Evolutionary conservation across 805 yeast genomes (phyloP).

Genomic region (Nakazawaea holstii): DNA sequence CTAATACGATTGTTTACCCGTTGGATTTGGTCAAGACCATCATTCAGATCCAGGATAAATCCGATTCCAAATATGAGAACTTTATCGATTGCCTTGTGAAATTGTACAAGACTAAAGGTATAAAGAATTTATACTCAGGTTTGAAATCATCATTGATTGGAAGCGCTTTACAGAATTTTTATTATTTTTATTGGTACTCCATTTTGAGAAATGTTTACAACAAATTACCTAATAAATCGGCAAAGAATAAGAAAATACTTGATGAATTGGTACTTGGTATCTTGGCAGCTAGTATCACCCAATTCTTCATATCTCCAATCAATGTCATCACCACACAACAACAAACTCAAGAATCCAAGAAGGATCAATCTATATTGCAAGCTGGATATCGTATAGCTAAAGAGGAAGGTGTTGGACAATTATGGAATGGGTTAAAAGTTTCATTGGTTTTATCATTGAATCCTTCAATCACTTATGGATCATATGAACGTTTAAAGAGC

Average conservation of each 20-base stretch:
- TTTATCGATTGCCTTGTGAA: slow-evolving; percentile 58
- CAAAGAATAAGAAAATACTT: slow-evolving; percentile 2
- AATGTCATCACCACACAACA: slow-evolving; percentile 61
- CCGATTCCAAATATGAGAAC: slow-evolving; percentile 48
- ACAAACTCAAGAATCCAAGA: slow-evolving; percentile 33
- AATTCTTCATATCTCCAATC: slow-evolving; percentile 77
- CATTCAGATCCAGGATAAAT: slow-evolving; percentile 63
- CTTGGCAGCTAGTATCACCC: slow-evolving; percentile 77
- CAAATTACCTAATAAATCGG: slow-evolving; percentile 14
- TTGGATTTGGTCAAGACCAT: slow-evolving; percentile 72
- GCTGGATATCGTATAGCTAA: slow-evolving; percentile 46
- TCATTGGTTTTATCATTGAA: slow-evolving; percentile 71
- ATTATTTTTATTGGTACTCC: slow-evolving; percentile 86
- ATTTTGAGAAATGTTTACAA: slow-evolving; percentile 56
- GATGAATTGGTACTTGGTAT: slow-evolving; percentile 74
- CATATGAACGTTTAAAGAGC: slow-evolving; percentile 62
- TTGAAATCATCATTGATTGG: slow-evolving; percentile 61
- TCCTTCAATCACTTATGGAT: slow-evolving; percentile 84
- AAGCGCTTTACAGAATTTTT: slow-evolving; percentile 72
- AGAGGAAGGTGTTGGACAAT: slow-evolving; percentile 64
- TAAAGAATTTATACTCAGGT: slow-evolving; percentile 70
- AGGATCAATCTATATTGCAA: slow-evolving; percentile 24
- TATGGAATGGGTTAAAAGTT: slow-evolving; percentile 84
- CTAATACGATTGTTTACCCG: slow-evolving; percentile 77
- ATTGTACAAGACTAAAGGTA: slow-evolving; percentile 55